phyloP scores from a whole-genome alignment of 495 filamentous ascomycete genomes.

The Penicillium paxilli region DNA sequence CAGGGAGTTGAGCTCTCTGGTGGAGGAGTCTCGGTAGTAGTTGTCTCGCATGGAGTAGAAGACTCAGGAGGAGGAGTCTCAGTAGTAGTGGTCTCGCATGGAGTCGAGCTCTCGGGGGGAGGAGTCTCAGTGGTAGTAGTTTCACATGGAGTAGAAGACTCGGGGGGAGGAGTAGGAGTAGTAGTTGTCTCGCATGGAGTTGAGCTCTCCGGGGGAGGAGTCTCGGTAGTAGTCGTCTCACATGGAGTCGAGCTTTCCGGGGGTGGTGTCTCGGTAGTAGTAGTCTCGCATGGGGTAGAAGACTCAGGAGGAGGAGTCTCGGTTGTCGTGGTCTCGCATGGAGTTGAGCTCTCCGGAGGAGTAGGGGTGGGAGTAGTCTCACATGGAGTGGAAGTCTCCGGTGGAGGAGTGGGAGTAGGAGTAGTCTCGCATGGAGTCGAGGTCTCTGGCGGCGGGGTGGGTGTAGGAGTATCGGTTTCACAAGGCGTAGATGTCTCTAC shows the following conservation, averaged over 20 bases:
- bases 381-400: constrained; percentile 2
- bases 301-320: background rate
- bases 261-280: background rate
- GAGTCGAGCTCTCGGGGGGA: constrained; percentile 7
- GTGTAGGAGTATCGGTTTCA: background rate
- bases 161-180: background rate
- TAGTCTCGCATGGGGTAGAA: background rate
- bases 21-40: constrained; percentile 10
- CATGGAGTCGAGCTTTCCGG: constrained; percentile 4
- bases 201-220: background rate
- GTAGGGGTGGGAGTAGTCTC: background rate
- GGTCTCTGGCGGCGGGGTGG: background rate
- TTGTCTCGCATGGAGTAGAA: constrained; percentile 19
- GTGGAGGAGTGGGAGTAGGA: background rate
- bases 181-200: constrained; percentile 2
- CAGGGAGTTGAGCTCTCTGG: constrained; percentile 10
- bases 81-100: constrained; percentile 15
- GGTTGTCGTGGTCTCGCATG: background rate
- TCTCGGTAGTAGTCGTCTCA: constrained; percentile 1
- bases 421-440: constrained; percentile 1
- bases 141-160: constrained; percentile 6
- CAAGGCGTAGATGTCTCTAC: background rate
- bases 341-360: background rate
- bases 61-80: constrained; percentile 5
- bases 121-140: constrained; percentile 7